Percentiles rank a stretch among this genome's conserved stretches.
phyloP scores from a whole-genome alignment of 2,329 filamentous ascomycete genomes.

The Scedosporium minutisporum region DNA sequence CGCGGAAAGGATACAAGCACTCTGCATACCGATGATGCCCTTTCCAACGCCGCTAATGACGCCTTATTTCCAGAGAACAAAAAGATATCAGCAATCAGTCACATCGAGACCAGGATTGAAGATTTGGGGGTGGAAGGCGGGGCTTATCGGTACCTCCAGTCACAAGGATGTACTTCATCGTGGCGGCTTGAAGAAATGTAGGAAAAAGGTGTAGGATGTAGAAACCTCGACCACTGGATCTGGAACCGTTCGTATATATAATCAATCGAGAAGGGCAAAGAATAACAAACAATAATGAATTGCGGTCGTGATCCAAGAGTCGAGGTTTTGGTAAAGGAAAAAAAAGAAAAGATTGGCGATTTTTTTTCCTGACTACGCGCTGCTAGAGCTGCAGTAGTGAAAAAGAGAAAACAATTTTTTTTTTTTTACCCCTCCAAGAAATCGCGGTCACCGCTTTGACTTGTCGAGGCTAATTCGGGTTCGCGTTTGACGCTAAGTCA shows the following conservation, averaged over 20 bases:
- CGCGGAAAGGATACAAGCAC: neutral
- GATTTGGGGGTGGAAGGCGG: slow-evolving; percentile 10
- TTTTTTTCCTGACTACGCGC: neutral
- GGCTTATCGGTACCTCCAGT: slow-evolving; percentile 51
- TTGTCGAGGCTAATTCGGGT: neutral
- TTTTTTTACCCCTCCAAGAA: neutral
- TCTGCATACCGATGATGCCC: slow-evolving; percentile 15
- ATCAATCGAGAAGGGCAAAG: neutral
- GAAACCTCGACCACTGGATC: neutral
- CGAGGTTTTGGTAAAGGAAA: neutral
- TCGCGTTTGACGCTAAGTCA: slow-evolving; percentile 1
- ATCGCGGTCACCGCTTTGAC: neutral
- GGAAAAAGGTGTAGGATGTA: neutral
- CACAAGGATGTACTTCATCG: slow-evolving; percentile 75
- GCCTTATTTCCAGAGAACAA: slow-evolving; percentile 15
- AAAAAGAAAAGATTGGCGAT: neutral
- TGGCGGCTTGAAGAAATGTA: slow-evolving; percentile 15
- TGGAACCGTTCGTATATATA: neutral
- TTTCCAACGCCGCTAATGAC: slow-evolving; percentile 40
- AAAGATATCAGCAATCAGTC: slow-evolving; percentile 7
- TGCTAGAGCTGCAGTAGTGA: neutral
- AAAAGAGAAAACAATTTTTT: neutral
- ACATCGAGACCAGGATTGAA: slow-evolving; percentile 18
- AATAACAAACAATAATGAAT: neutral
- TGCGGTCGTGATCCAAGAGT: neutral